Evolutionary conservation across 139 green algal genomes (phyloP), one percentile per base, ranked within the genome.

Genomic region (Diplosphaera chodatii): DNA sequence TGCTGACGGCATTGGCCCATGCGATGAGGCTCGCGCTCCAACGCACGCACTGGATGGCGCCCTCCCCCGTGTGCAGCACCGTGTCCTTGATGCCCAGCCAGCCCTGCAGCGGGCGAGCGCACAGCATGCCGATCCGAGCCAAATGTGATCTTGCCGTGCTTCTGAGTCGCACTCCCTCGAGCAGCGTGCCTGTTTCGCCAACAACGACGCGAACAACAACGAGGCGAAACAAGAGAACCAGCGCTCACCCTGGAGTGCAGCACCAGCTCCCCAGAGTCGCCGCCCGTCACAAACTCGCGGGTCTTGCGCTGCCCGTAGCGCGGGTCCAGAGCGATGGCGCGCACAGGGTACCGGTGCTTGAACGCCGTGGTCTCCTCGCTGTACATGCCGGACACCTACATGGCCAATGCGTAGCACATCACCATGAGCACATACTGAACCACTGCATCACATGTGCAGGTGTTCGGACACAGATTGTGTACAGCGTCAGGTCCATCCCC

Each of bases 21-120:
- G 95, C 92, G 15, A 98, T 76, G 22, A 97, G 71, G 3, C 68
- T 74, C 20, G 83, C 85, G 25, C 77, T 74, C 94, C 92, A 97
- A 10, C 73, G 72, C 4, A 90, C 78, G 18, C 76, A 71, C 25
- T 78, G 78, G 16, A 97, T 78, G 10, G 82, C 64, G 3, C 86
- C 85, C 79, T 89, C 88, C 0, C 88, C 94, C 55, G 80, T 66
- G 32, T 92, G 84, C 40, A 98, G 74, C 15, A 90, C 72, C 20
- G 79, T 83, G 75, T 98, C 90, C 25, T 71, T 80, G 37, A 75
- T 82, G 16, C 90, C 91, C 68, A 97, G 79, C 93, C 93, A 97
- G 28, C 94, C 94, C 84, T 92, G 81, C 21, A 70, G 16, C 21
- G 48, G 5, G 15, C 63, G n/a, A n/a, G n/a, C n/a, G n/a, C n/a